phyloP scores from a whole-genome alignment of 108 stramenopile species.

The Nitzschia putrida region DNA sequence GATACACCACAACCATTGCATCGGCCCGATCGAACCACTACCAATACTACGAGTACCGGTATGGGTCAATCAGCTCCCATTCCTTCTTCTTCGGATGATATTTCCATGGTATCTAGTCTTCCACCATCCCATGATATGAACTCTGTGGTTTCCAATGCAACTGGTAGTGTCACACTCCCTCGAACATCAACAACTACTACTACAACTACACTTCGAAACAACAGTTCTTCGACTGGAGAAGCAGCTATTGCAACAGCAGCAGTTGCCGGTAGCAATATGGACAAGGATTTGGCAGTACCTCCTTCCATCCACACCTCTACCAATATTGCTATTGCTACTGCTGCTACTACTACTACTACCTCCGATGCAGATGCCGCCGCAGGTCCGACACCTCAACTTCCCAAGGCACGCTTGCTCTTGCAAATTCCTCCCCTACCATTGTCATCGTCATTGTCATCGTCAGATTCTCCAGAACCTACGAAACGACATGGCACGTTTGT shows the following conservation, averaged over 20 bases:
- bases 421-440: background rate
- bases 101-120: constrained; percentile 2
- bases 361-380: background rate
- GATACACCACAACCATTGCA: constrained; percentile 6
- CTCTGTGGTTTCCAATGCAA: background rate
- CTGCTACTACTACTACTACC: background rate
- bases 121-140: background rate
- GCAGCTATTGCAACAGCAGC: no score
- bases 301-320: background rate
- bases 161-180: no score
- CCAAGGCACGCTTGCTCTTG: constrained; percentile 13
- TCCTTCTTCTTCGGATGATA: background rate
- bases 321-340: background rate
- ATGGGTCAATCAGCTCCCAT: background rate
- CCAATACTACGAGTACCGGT: background rate
- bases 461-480: background rate
- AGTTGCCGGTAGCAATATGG: no score
- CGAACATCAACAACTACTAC: no score
- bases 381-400: background rate
- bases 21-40: background rate
- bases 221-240: no score
- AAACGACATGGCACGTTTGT: background rate
- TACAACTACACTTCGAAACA: no score
- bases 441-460: no score
- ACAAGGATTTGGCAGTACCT: no score